Evolutionary conservation across 257 asterid genomes (phyloP), one percentile per base, ranked within the genome.

Genomic region (Euphrasia confusa): DNA sequence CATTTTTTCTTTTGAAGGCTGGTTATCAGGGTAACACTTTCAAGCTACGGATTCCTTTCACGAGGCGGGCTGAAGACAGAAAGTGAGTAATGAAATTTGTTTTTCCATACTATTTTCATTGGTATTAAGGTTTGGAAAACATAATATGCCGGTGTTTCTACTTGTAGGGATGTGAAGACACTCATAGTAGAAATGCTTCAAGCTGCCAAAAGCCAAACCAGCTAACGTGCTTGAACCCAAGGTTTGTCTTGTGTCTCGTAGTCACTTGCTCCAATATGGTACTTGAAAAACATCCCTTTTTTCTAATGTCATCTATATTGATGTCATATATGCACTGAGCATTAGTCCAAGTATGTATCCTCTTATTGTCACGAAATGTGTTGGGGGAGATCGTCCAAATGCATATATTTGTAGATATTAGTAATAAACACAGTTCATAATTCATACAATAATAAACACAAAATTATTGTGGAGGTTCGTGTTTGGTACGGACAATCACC

Each of bases 171-270:
- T 57, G 87, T 86, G 72, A 89, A 89, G 84, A 81, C 85, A 21
- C 85, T 89, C 65, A 86, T 89, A 64, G 90, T 89, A 28, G 94
- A 86, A 81, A 86, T 89, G 97, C 94, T 89, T 74, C 79, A 84
- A 75, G 95, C 94, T 39, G 94, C 97, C 65, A 81, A 63, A 77
- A 59, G 63, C 15, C 66, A 63, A 67, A 77, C 75, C 71, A 72
- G 61, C 65, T 83, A 76, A 75, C 50, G n/a, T 37, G 42, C 9
- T 37, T 37, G 42, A 37, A 37, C 42, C 11, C 42, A 37, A 37
- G 42, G 42, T 37, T 8, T 37, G 42, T 37, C 42, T 37, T 37
- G 42, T 37, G 42, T 37, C 42, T 37, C 3, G 12, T 37, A 37
- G 42, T 37, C 9, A 37, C 42, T 1, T 3, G 42, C 42, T 37